These are phyloP conservation scores for Citrus trifoliata DNA, from an alignment of 345 rosid genomes.

Conservation along the genomic window DNA sequence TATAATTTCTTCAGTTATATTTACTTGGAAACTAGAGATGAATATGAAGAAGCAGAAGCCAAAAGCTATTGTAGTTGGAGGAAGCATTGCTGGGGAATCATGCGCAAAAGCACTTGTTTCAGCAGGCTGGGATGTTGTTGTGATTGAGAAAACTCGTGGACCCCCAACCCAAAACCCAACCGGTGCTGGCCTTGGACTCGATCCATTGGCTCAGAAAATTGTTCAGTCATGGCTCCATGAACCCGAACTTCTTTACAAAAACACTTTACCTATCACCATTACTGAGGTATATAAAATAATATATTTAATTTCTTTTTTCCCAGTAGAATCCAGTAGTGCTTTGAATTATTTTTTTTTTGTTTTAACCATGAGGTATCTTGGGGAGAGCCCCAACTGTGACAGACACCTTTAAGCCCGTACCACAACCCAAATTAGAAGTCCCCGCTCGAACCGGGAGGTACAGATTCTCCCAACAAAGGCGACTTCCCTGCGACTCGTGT, in stretches of 20 bases:
- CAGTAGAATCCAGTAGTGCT: too few relatives aligned
- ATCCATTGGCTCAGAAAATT: conserved; percentile 39
- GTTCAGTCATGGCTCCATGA: conserved; percentile 49
- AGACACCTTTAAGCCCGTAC: too few relatives aligned
- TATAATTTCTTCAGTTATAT: too few relatives aligned
- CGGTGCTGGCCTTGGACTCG: conserved; percentile 72
- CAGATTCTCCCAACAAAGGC: too few relatives aligned
- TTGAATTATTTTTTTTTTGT: too few relatives aligned
- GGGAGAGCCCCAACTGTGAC: too few relatives aligned
- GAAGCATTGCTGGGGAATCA: conserved; percentile 72
- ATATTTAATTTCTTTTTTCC: neutral
- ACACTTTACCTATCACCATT: neutral
- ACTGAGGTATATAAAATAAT: neutral
- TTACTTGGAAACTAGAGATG: conserved; percentile 14
- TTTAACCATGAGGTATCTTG: too few relatives aligned
- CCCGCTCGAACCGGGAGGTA: too few relatives aligned
- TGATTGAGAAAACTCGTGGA: conserved; percentile 48
- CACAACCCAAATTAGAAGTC: too few relatives aligned
- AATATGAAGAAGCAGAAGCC: conserved; percentile 19
- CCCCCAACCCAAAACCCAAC: conserved; percentile 62
- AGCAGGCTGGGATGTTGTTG: conserved; percentile 60
- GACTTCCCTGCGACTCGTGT: too few relatives aligned
- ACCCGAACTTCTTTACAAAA: neutral
- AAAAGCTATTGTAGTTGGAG: conserved; percentile 60
- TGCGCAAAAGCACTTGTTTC: conserved; percentile 57